Base-by-base conservation (phyloP, 768 basidiomycete genomes). In the Hericium alpestre region DNA sequence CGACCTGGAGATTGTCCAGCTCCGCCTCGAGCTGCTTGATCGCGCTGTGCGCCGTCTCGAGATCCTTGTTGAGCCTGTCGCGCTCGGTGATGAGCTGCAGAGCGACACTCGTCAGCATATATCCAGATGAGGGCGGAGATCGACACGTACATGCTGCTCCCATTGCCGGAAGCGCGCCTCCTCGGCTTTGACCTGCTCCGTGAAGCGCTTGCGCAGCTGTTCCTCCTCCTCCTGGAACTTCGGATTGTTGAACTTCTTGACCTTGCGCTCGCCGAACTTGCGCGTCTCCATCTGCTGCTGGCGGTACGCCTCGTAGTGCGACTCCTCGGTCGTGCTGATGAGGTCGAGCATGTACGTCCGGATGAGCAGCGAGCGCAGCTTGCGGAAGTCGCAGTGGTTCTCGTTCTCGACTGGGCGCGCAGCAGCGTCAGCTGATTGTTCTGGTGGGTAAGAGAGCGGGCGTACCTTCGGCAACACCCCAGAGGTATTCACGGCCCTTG, bases 211-310 rank as follows among this genome's bases (percentile, higher is more conserved):
- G 67, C 95, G 80, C 60, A 98, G 82, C 58, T 85, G 79, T 72
- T 99, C 96, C 71, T 99, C 95, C 75, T 99, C 96, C 71, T 98
- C 96, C 78, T 94, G 94, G 85, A 95, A 99, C 74, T 98, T 98
- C 65, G 96, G 95, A 73, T 98, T 99, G 75, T 99, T 94, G 63
- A 91, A 79, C 76, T 97, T 97, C 82, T 92, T 94, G 66, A 94
- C 91, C 76, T 97, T 97, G 64, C 93, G 86, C 71, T 98, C 96
- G 63, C 94, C 96, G 63, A 93, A 95, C 74, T 98, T 98, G 73
- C 96, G 87, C 8, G 96, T 97, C 79, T 99, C 96, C 96, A 99
- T 98, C 75, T 98, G 96, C 63, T 91, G 82, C 66, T 95, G 91
- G 59, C 96, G 82, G 79, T 99, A 99, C 70, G 90, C 89, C 77